Percentiles rank a stretch among this genome's conserved stretches.
Conservation (phyloP, 2,329 filamentous ascomycete species). For the Fusarium secorum region DNA sequence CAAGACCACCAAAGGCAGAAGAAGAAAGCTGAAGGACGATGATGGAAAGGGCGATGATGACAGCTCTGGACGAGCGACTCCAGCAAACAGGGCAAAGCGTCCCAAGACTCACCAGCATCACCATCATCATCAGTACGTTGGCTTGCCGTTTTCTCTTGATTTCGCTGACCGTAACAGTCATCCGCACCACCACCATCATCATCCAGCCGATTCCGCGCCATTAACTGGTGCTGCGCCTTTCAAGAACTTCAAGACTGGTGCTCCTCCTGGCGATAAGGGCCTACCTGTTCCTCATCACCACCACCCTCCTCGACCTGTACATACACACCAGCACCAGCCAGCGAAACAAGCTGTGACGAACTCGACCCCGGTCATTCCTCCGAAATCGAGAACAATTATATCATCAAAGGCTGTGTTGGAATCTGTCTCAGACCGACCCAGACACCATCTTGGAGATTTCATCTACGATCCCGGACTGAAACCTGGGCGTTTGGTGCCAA, state of each 20-base stretch:
- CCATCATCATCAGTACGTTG: constrained; percentile 71
- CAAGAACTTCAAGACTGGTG: constrained; percentile 59
- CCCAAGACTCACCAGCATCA: constrained; percentile 72
- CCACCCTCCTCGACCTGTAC: constrained; percentile 51
- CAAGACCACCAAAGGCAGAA: constrained; percentile 61
- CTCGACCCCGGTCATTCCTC: constrained; percentile 50
- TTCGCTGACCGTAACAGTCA: constrained; percentile 45
- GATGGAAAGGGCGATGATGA: constrained; percentile 73
- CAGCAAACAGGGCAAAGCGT: constrained; percentile 68
- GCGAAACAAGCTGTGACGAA: constrained; percentile 38
- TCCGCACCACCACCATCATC: constrained; percentile 68
- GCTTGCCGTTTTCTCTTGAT: neutral
- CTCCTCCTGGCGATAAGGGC: constrained; percentile 55
- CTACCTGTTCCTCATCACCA: constrained; percentile 56
- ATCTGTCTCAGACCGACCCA: constrained; percentile 72
- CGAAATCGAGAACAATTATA: constrained; percentile 72
- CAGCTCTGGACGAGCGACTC: constrained; percentile 67
- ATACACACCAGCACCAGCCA: constrained; percentile 34
- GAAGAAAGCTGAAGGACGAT: constrained; percentile 80
- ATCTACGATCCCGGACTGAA: constrained; percentile 77
- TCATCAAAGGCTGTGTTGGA: constrained; percentile 76
- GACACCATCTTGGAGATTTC: constrained; percentile 83
- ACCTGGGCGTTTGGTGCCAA: constrained; percentile 57
- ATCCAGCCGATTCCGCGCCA: constrained; percentile 56
- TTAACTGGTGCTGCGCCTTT: constrained; percentile 54